phyloP scores from a whole-genome alignment of 176 grass and related monocot species.

The Olyra latifolia region DNA sequence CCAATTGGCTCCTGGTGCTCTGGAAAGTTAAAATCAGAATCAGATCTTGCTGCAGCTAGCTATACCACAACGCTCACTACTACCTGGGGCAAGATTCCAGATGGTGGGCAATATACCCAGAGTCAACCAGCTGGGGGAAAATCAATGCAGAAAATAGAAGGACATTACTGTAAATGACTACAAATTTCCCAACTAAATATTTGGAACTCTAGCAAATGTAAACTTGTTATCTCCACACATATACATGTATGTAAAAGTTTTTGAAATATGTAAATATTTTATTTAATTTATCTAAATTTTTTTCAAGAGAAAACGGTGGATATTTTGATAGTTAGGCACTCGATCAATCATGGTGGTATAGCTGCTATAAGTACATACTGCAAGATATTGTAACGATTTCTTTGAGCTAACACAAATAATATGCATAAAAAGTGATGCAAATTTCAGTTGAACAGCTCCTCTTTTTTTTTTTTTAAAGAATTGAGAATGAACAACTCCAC shows the following conservation, averaged over 20 bases:
- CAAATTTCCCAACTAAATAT: not conserved
- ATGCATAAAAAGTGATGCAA: not conserved
- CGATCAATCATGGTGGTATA: slow-evolving; percentile 3
- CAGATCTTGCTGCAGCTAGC: slow-evolving; percentile 38
- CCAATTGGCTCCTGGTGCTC: slow-evolving; percentile 43
- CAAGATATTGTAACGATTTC: not conserved
- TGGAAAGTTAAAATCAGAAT: slow-evolving; percentile 40
- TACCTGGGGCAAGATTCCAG: slow-evolving; percentile 34
- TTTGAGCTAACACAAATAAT: not conserved
- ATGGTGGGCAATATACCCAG: not conserved
- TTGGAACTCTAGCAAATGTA: not conserved
- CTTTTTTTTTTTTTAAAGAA: no score
- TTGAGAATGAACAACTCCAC: not conserved
- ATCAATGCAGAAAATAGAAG: not conserved
- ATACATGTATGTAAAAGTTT: not conserved
- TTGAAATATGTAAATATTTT: not conserved
- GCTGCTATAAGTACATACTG: not conserved
- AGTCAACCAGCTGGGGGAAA: not conserved
- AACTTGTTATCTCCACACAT: not conserved
- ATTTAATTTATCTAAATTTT: not conserved
- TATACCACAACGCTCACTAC: slow-evolving; percentile 9
- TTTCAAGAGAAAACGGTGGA: not conserved
- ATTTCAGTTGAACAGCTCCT: not conserved
- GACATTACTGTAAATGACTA: not conserved
- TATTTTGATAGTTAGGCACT: not conserved